Evolutionary conservation across 768 basidiomycete species (phyloP).

Genomic region (Kwoniella bestiolae): DNA sequence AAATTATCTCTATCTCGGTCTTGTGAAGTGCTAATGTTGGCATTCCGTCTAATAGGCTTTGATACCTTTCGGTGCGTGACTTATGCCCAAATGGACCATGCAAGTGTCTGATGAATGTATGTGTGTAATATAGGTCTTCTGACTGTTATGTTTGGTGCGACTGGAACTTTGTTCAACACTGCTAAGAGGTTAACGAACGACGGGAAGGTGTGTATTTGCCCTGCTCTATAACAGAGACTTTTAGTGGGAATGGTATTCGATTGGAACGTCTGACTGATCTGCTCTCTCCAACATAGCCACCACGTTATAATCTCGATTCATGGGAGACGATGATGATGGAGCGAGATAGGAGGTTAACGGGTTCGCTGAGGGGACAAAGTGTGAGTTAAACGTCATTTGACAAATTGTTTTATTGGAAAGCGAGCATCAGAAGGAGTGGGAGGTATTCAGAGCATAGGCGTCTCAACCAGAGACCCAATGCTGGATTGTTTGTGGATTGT

Average conservation of each 20-base stretch:
- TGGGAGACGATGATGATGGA: slow-evolving; percentile 99
- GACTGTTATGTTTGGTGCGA: slow-evolving; percentile 84
- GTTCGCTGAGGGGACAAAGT: slow-evolving; percentile 80
- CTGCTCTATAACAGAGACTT: no score
- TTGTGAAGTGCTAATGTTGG: background rate
- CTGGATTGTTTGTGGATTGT: background rate
- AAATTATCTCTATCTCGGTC: no score
- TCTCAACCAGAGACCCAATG: no score
- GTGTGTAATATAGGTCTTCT: slow-evolving; percentile 67
- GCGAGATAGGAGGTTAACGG: slow-evolving; percentile 84
- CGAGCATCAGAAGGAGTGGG: no score
- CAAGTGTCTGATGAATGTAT: background rate
- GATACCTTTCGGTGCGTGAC: slow-evolving; percentile 80
- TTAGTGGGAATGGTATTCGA: no score
- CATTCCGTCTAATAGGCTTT: slow-evolving; percentile 66
- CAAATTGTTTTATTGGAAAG: background rate
- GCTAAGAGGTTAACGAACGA: slow-evolving; percentile 82
- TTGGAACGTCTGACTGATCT: no score
- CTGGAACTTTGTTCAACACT: slow-evolving; percentile 81
- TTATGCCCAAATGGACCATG: background rate
- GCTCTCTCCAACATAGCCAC: slow-evolving; percentile 63
- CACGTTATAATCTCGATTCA: slow-evolving; percentile 79
- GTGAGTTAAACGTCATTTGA: slow-evolving; percentile 62
- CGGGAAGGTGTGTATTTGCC: slow-evolving; percentile 94
- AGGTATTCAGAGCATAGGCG: no score